Base-by-base conservation (phyloP, 306 rosid genomes). In the Alnus rubra region DNA sequence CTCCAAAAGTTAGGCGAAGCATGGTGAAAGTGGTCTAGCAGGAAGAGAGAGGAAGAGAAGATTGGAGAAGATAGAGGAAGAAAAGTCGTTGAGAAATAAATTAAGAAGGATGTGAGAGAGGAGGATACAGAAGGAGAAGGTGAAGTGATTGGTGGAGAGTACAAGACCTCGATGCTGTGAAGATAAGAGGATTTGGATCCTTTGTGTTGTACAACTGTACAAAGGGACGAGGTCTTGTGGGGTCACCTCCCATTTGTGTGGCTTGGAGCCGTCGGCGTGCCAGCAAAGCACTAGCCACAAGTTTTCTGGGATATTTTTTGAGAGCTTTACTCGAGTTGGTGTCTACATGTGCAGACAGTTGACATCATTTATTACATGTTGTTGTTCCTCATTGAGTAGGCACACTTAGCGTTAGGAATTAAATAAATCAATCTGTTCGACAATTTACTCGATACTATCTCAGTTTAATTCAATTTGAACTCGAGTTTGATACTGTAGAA, bases 131-230 rank as follows among this genome's bases (percentile, higher is more conserved):
- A 77, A 1, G n/a, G 44, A 79, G 71, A 50, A 23, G 28, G 28
- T 11, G 75, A 65, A 45, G 83, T 49, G 81, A 54, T 23, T 83
- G 93, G 90, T 48, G 52, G 80, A 81, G 78, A 83, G 74, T 59
- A 12, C 33, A 80, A 30, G 59, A 77, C 5, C 23, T 68, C 8
- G 63, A 54, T 73, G 56, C 44, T 39, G 84, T 9, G 50, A 71
- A 67, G 89, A 82, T 86, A 82, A 80, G 90, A 80, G 90, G 82
- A 80, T 82, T 56, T 63, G 31, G 87, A 70, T 68, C 35, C 71
- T 23, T 23, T 52, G 13, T 37, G 76, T 12, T 8, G 23, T 3
- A 49, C 4, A 50, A 6, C 16, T 52, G 69, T 53, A 58, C 14
- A 76, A 69, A 49, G 54, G 28, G 37, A 76, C 23, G 19, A 28